Conservation (phyloP, 768 basidiomycete species). For the Chlorophyllum brunneum region DNA sequence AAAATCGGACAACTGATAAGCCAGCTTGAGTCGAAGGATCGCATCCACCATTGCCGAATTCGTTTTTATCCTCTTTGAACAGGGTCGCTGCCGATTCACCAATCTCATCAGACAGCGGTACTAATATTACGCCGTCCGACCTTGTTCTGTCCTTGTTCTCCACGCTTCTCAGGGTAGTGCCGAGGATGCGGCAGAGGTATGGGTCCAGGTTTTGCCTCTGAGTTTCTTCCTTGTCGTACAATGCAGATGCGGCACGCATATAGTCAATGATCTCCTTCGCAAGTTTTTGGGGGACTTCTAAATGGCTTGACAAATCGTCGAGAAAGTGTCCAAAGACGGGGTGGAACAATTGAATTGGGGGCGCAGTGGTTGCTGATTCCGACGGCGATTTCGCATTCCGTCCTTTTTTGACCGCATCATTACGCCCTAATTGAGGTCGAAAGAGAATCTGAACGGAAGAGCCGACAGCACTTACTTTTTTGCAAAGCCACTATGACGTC, state of each 20-base stretch:
- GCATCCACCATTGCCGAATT: neutral
- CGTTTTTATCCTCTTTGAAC: neutral
- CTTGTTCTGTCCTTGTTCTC: neutral
- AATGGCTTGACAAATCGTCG: slow-evolving; percentile 16
- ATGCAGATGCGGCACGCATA: slow-evolving; percentile 13
- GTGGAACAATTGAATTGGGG: slow-evolving; percentile 23
- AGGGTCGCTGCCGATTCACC: neutral
- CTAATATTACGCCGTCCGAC: slow-evolving; percentile 1
- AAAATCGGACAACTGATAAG: slow-evolving; percentile 10
- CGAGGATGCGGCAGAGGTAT: too few relatives aligned
- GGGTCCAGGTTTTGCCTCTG: too few relatives aligned
- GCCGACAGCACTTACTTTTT: too few relatives aligned
- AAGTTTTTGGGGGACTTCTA: slow-evolving; percentile 9
- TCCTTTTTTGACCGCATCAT: too few relatives aligned
- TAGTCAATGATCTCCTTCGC: neutral
- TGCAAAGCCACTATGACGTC: too few relatives aligned
- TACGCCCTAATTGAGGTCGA: too few relatives aligned
- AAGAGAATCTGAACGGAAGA: too few relatives aligned
- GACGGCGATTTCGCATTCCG: too few relatives aligned
- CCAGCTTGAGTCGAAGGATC: slow-evolving; percentile 13
- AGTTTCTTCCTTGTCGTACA: neutral
- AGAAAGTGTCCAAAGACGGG: slow-evolving; percentile 21
- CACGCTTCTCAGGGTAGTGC: too few relatives aligned
- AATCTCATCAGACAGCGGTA: too few relatives aligned
- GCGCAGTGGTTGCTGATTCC: too few relatives aligned